Conservation (phyloP, 1,139 yeast genomes). For the Entelexis sorbosivorans region DNA sequence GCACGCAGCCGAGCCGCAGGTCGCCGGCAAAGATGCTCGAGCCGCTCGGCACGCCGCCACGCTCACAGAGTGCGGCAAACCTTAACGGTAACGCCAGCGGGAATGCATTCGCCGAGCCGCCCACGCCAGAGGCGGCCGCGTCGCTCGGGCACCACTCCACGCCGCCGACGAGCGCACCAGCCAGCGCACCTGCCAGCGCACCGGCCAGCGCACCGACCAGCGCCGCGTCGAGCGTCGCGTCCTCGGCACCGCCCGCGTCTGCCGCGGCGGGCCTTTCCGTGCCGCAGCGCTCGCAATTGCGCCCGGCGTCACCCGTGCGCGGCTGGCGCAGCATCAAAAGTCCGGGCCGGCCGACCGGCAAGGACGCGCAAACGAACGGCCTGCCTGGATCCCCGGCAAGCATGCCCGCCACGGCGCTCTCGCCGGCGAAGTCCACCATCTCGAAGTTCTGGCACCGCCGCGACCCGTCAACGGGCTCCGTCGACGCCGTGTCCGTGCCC, state of each 20-base stretch:
- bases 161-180: slow-evolving; percentile 3
- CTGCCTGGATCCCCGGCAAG: slow-evolving; percentile 1
- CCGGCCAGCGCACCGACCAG: slow-evolving; percentile 5
- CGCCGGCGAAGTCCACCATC: slow-evolving; percentile 7
- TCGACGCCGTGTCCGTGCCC: slow-evolving; percentile 2
- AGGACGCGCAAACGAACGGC: slow-evolving; percentile 1
- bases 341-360: neutral
- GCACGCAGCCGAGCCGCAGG: neutral
- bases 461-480: slow-evolving; percentile 4
- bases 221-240: neutral
- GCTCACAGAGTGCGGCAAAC: neutral
- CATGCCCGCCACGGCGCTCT: neutral
- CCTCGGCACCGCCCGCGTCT: neutral
- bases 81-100: neutral
- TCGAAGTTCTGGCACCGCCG: slow-evolving; percentile 15
- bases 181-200: slow-evolving; percentile 1
- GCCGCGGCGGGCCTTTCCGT: slow-evolving; percentile 5
- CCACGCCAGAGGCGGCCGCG: slow-evolving; percentile 9
- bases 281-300: slow-evolving; percentile 18
- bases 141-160: slow-evolving; percentile 2
- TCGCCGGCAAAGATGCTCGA: slow-evolving; percentile 7
- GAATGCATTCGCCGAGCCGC: slow-evolving; percentile 2
- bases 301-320: slow-evolving; percentile 15
- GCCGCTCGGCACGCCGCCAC: slow-evolving; percentile 11
- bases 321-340: slow-evolving; percentile 5